These are phyloP conservation scores for Phytophthora pini DNA, from an alignment of 352 stramenopile genomes.

Conservation along the genomic window DNA sequence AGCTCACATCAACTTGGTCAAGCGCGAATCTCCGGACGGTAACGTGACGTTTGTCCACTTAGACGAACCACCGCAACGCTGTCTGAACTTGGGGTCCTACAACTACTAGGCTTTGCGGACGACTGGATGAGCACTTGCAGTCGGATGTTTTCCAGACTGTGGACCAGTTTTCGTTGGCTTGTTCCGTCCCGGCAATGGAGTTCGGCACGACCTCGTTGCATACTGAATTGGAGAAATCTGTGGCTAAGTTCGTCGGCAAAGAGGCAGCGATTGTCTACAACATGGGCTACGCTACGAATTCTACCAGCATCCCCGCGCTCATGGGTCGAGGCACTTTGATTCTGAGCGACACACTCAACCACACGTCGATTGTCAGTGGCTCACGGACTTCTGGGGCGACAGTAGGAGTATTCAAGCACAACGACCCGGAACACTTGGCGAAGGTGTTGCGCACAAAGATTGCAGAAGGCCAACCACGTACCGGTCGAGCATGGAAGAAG, in stretches of 20 bases:
- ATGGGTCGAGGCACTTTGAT: conserved; percentile 94
- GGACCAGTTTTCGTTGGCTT: conserved; percentile 86
- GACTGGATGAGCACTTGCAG: conserved; percentile 98
- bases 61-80: conserved; percentile 71
- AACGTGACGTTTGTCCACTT: conserved; percentile 85
- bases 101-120: conserved; percentile 99
- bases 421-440: conserved; percentile 95
- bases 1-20: conserved; percentile 95
- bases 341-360: conserved; percentile 98
- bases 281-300: conserved; percentile 99
- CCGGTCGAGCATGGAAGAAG: conserved; percentile 96
- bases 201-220: conserved; percentile 92
- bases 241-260: conserved; percentile 97
- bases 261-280: conserved; percentile 97
- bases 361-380: conserved; percentile 99
- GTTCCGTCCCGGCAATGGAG: conserved; percentile 71
- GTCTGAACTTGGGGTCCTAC: conserved; percentile 99
- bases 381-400: conserved; percentile 90
- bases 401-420: conserved; percentile 97
- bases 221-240: conserved; percentile 91
- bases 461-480: conserved; percentile 88
- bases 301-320: conserved; percentile 96
- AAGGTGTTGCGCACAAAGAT: conserved; percentile 83
- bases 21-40: conserved; percentile 87
- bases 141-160: conserved; percentile 92